Base-by-base conservation (phyloP, 1,284 basidiomycete species). In the Boletus austroedulis region DNA sequence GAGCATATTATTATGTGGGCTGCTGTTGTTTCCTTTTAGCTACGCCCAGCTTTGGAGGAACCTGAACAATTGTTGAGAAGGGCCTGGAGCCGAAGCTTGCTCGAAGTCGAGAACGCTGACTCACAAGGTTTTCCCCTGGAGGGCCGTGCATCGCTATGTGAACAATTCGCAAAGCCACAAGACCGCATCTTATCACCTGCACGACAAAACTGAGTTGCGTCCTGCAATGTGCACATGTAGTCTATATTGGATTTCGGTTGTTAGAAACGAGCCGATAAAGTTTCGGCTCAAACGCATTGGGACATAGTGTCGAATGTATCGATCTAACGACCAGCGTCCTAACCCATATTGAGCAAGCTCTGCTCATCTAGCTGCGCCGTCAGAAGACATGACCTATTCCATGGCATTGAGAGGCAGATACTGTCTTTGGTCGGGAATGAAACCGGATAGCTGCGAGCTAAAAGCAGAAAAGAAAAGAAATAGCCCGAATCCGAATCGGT, bases 151-250 rank as follows among this genome's bases (percentile, higher is more conserved):
- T 40, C 19, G 19, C 50, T 40, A 49, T 55, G 44, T 53, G 50
- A 55, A n/a, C 28, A 31, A 41, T 58, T 55, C 58, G 59, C 50
- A 24, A 58, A 61, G 66, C 67, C 71, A 71, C 69, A 67, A 58
- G 58, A 48, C 50, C 55, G 23, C 47, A 38, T 47, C 43, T 44
- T 53, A 49, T 32, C 45, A 50, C 38, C 47, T 17, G 11, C 9
- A 40, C 10, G 38, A 21, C n/a, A n/a, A n/a, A 26, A 28, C 36
- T 21, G 23, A 26, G 11, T 12, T 17, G n/a, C 45, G n/a, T 40
- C n/a, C n/a, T 31, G 44, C 43, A 43, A 36, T 26, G 41, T 29
- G 29, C 26, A 24, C n/a, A 23, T 9, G 38, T 8, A 15, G n/a
- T 29, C 31, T 53, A 32, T 32, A 53, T 44, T 40, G 26, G 46